Evolutionary conservation across 73 alveolate species (phyloP).

Genomic region (Tetrahymena borealis): DNA sequence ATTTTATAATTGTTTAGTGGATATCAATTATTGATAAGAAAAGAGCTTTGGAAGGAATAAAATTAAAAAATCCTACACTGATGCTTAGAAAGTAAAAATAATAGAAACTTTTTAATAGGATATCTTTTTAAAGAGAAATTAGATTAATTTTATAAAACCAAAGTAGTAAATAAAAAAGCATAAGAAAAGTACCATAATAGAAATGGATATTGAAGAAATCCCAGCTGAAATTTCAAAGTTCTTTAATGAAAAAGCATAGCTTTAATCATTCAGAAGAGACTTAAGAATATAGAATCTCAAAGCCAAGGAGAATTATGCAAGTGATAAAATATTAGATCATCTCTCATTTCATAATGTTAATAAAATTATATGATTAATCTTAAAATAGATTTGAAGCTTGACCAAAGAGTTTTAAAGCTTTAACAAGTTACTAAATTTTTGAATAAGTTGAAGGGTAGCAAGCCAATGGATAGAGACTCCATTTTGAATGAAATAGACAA

Average conservation of each 20-base stretch:
- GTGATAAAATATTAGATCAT: neutral
- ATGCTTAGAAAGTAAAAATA: neutral
- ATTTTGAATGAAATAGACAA: neutral
- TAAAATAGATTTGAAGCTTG: neutral
- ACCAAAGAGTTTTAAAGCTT: neutral
- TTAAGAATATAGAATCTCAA: neutral
- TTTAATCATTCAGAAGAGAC: neutral
- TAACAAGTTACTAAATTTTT: neutral
- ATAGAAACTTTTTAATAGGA: neutral
- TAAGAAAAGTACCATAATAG: too few species aligned
- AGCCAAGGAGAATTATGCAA: neutral
- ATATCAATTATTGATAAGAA: too few species aligned
- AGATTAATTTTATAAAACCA: too few species aligned
- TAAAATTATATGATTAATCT: neutral
- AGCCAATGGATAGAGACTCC: neutral
- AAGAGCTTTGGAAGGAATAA: neutral
- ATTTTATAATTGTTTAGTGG: too few species aligned
- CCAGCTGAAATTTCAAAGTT: neutral
- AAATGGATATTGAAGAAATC: neutral
- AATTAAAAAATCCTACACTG: neutral
- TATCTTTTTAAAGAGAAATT: neutral
- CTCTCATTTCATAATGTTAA: neutral
- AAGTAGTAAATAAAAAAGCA: too few species aligned
- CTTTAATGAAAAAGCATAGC: neutral
- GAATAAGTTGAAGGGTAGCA: neutral